These are phyloP conservation scores for Cupressus sempervirens DNA, from an alignment of 75 land plant genomes.

Conservation along the genomic window DNA sequence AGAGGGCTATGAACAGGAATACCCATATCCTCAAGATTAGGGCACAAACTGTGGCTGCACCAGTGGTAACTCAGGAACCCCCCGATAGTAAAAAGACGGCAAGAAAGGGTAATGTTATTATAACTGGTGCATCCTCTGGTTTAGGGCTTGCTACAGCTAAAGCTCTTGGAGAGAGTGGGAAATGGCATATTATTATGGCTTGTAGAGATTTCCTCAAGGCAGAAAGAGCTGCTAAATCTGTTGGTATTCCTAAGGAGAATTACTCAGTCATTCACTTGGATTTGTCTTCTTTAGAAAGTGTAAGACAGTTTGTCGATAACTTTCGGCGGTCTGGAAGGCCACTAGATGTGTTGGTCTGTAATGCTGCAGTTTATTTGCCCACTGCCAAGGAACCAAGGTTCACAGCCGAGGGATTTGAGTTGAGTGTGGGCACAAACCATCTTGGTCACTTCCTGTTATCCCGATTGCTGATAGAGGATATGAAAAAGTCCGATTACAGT, in stretches of 20 bases:
- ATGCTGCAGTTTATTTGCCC: slow-evolving; percentile 96
- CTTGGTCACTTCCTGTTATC: slow-evolving; percentile 92
- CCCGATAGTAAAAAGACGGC: slow-evolving; percentile 66
- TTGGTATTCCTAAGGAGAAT: slow-evolving; percentile 77
- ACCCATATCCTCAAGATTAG: slow-evolving; percentile 19
- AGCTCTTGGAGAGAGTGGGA: slow-evolving; percentile 81
- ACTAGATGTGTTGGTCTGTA: slow-evolving; percentile 92
- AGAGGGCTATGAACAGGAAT: slow-evolving; percentile 17
- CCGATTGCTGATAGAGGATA: slow-evolving; percentile 70
- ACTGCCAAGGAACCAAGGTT: slow-evolving; percentile 88
- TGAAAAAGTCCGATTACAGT: slow-evolving; percentile 61
- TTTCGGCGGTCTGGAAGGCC: slow-evolving; percentile 68
- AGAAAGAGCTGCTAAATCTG: slow-evolving; percentile 85
- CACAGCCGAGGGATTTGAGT: slow-evolving; percentile 94
- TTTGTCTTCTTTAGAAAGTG: slow-evolving; percentile 94
- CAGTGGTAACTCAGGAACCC: slow-evolving; percentile 40
- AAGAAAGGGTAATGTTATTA: slow-evolving; percentile 64
- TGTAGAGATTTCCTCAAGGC: slow-evolving; percentile 98
- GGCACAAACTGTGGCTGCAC: slow-evolving; percentile 68
- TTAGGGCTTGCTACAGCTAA: slow-evolving; percentile 93
- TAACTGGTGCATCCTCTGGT: slow-evolving; percentile 99
- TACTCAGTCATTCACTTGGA: slow-evolving; percentile 97
- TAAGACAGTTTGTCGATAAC: slow-evolving; percentile 82
- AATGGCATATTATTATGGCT: slow-evolving; percentile 96
- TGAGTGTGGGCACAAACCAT: slow-evolving; percentile 97